Base-by-base conservation (phyloP, 2,329 filamentous ascomycete genomes). In the Purpureocillium takamizusanense region DNA sequence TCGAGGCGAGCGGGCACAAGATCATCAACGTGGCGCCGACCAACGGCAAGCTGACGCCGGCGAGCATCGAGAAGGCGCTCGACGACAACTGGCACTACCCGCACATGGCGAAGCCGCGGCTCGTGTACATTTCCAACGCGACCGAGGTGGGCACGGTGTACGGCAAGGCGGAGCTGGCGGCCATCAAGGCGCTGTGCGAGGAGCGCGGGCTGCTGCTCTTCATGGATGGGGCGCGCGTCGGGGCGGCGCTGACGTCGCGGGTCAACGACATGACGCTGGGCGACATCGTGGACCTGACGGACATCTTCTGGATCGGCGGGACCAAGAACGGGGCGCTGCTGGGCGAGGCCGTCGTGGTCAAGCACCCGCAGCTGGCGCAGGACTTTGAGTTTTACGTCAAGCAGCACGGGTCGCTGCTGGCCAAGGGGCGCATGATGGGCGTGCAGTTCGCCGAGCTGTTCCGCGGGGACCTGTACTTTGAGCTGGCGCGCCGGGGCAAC, bases 261-360 rank as follows among this genome's bases (percentile, higher is more conserved):
- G 52, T 49, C 16, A 70, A 66, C 30, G 65, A 70, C 39, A 49
- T 72, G 51, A 62, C 59, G 0, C 53, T 69, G 5, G 45, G 46
- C 0, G 69, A 73, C 38, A 51, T 73, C 6, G 49, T 69, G 2
- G 61, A 68, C 4, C 46, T 70, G 31, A 69, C 65, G 0, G 69
- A 73, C 39, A 67, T 73, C 15, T 73, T 73, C 53, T 73, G 69
- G 69, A 71, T 73, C 29, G 69, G 69, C 3, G 69, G 69, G 0
- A 73, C 69, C 4, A 73, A 73, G 44, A 68, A 68, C 43, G 69
- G 69, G 1, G 67, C 68, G 0, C 46, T 73, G 4, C 56, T 73
- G 4, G 69, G 69, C 2, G 69, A 73, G 42, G 69, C 69, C 2
- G 63, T 73, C 7, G 60, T 73, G 0, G 64, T 72, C 18, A 69